These are phyloP conservation scores for Fusarium sulawesiense DNA, from an alignment of 2,329 filamentous ascomycete species.

Conservation along the genomic window DNA sequence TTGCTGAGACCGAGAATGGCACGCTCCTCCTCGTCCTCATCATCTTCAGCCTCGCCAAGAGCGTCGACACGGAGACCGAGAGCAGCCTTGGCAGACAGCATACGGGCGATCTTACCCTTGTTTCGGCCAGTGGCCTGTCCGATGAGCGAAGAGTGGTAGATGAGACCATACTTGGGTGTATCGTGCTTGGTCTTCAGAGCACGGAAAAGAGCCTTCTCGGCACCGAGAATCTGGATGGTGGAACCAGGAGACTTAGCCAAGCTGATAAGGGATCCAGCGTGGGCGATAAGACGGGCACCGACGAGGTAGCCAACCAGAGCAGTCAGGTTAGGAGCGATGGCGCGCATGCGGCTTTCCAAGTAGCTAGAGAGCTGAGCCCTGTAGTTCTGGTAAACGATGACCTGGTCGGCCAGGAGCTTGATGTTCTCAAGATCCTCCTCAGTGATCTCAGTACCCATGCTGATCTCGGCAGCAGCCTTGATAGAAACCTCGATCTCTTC, in stretches of 20 bases:
- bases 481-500: slow-evolving; percentile 94
- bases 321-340: slow-evolving; percentile 95
- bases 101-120: slow-evolving; percentile 99
- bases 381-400: slow-evolving; percentile 91
- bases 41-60: slow-evolving; percentile 66
- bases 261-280: slow-evolving; percentile 93
- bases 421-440: slow-evolving; percentile 94
- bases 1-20: slow-evolving; percentile 80
- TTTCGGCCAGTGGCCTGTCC: slow-evolving; percentile 98
- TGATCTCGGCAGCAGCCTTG: slow-evolving; percentile 94
- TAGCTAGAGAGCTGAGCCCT: slow-evolving; percentile 89
- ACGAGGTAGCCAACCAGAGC: slow-evolving; percentile 93
- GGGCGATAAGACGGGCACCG: slow-evolving; percentile 92
- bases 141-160: slow-evolving; percentile 92
- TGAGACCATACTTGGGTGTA: slow-evolving; percentile 97
- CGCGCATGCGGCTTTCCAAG: slow-evolving; percentile 92
- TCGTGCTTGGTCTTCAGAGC: slow-evolving; percentile 99
- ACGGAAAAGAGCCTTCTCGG: slow-evolving; percentile 98
- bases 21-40: slow-evolving; percentile 89
- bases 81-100: slow-evolving; percentile 92
- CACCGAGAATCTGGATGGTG: slow-evolving; percentile 97
- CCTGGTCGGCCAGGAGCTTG: slow-evolving; percentile 89
- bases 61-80: slow-evolving; percentile 94
- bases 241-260: slow-evolving; percentile 94
- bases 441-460: slow-evolving; percentile 98